Conservation (phyloP, 805 yeast species). For the Zygotorulaspora danielsina region DNA sequence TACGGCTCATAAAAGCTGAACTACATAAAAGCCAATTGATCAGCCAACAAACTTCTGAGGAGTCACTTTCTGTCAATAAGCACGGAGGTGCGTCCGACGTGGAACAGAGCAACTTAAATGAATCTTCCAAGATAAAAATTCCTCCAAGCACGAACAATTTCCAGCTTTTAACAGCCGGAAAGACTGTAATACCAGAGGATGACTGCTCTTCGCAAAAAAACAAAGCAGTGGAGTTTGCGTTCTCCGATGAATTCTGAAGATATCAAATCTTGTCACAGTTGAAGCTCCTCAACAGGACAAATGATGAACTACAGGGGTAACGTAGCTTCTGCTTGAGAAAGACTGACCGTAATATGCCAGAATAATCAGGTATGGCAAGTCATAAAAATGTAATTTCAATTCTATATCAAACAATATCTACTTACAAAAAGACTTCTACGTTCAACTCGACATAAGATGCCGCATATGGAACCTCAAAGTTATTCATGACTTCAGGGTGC, state of each 20-base stretch:
- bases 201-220: constrained; percentile 25
- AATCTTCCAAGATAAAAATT: not conserved
- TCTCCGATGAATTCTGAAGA: constrained; percentile 31
- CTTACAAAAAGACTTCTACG: constrained; percentile 75
- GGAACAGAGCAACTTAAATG: not conserved
- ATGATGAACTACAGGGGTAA: not conserved
- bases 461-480: constrained; percentile 89
- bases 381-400: constrained; percentile 4
- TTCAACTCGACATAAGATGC: constrained; percentile 88
- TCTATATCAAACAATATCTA: constrained; percentile 15
- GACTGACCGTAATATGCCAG: not conserved
- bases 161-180: constrained; percentile 32
- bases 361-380: not conserved
- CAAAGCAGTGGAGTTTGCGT: constrained; percentile 24
- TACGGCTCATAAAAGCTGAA: constrained; percentile 24
- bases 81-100: not conserved
- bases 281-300: too few species aligned
- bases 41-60: not conserved
- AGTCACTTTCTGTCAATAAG: not conserved
- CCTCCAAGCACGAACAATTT: constrained; percentile 20
- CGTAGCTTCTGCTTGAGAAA: not conserved
- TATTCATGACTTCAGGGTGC: constrained; percentile 87
- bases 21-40: constrained; percentile 20
- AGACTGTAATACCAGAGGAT: constrained; percentile 28
- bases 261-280: not conserved